Evolutionary conservation across 192 early-diverging fungal genomes (phyloP).

Genomic region (Coemansia sp.): DNA sequence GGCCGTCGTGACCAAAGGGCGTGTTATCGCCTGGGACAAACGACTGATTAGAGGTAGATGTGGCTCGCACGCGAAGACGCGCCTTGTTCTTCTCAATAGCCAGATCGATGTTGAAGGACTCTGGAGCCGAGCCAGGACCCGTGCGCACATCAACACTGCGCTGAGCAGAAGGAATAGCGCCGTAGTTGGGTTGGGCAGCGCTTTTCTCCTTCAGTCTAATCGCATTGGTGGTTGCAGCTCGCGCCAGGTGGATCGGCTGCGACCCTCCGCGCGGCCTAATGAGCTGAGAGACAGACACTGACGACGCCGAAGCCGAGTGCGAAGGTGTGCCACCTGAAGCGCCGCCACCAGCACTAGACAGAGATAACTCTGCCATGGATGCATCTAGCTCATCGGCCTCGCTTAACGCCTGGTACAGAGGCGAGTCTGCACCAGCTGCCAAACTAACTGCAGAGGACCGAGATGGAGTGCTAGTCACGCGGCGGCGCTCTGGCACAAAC

Average conservation of each 20-base stretch:
- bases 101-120: slow-evolving; percentile 36
- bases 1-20: slow-evolving; percentile 6
- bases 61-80: slow-evolving; percentile 36
- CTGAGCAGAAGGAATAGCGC: background rate
- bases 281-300: slow-evolving; percentile 14
- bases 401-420: background rate
- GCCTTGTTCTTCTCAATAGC: slow-evolving; percentile 26
- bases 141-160: background rate
- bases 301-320: slow-evolving; percentile 10
- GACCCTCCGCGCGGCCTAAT: slow-evolving; percentile 49
- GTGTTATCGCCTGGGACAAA: slow-evolving; percentile 13
- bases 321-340: slow-evolving; percentile 8
- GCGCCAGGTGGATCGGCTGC: slow-evolving; percentile 46
- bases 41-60: slow-evolving; percentile 38
- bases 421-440: background rate
- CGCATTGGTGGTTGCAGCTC: slow-evolving; percentile 52
- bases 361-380: slow-evolving; percentile 1
- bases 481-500: background rate
- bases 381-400: slow-evolving; percentile 7
- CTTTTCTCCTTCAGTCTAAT: slow-evolving; percentile 49
- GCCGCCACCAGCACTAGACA: slow-evolving; percentile 10
- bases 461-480: slow-evolving; percentile 1
- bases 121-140: slow-evolving; percentile 45
- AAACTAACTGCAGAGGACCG: background rate
- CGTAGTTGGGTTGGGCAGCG: slow-evolving; percentile 5